phyloP scores from a whole-genome alignment of 108 stramenopile genomes.

The Nitzschia sp. region DNA sequence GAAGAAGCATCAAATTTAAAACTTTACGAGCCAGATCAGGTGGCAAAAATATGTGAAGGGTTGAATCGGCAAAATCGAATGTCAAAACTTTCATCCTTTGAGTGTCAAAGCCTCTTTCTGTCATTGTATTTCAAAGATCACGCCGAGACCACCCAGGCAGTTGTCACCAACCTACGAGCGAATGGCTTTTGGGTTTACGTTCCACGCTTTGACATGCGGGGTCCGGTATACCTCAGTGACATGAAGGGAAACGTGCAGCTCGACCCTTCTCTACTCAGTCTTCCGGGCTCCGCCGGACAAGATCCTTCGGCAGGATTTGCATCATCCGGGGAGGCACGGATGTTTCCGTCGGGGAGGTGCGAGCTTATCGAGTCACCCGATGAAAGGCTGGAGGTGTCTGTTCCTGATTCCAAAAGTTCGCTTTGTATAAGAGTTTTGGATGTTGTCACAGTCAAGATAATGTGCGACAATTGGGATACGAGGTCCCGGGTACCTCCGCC shows the following conservation, averaged over 20 bases:
- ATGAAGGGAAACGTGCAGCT: constrained; percentile 47
- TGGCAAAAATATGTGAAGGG: constrained; percentile 47
- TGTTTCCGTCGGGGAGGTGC: constrained; percentile 48
- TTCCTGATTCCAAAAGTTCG: constrained; percentile 19
- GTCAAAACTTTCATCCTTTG: constrained; percentile 65
- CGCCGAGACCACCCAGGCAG: constrained; percentile 44
- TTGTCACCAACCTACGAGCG: constrained; percentile 42
- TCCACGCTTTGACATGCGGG: constrained; percentile 59
- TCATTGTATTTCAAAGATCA: constrained; percentile 60
- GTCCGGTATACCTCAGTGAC: constrained; percentile 60
- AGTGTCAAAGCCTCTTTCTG: constrained; percentile 62
- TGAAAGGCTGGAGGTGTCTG: constrained; percentile 27
- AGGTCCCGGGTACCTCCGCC: constrained; percentile 49
- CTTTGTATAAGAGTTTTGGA: constrained; percentile 34
- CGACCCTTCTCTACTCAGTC: constrained; percentile 43
- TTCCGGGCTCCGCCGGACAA: constrained; percentile 35
- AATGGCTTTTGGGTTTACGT: constrained; percentile 63
- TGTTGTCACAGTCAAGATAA: constrained; percentile 50
- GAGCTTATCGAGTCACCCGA: constrained; percentile 23
- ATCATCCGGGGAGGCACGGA: constrained; percentile 21
- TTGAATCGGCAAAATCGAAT: constrained; percentile 57
- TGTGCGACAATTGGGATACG: constrained; percentile 43
- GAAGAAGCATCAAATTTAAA: background rate
- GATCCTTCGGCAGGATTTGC: constrained; percentile 46
- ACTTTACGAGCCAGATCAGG: constrained; percentile 20